Evolutionary conservation across 768 basidiomycete genomes (phyloP).

Genomic region (Pisolithus microcarpus): DNA sequence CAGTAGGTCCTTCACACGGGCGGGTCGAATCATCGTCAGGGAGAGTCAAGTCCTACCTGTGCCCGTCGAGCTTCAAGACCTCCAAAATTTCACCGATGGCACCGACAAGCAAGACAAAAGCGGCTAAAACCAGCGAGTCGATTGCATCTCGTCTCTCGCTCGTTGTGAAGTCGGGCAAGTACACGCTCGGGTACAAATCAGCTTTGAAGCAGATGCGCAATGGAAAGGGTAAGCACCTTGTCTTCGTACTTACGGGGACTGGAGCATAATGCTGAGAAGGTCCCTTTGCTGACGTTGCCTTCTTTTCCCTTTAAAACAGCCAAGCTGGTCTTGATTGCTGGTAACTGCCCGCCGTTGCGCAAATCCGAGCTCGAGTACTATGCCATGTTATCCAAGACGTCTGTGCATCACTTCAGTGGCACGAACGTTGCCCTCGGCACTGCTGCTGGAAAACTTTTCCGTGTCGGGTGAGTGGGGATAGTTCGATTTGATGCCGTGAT

Average conservation of each 20-base stretch:
- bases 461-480: constrained; percentile 68
- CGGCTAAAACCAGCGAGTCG: constrained; percentile 88
- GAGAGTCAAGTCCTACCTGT: constrained; percentile 2
- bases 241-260: constrained; percentile 69
- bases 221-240: constrained; percentile 78
- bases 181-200: constrained; percentile 95
- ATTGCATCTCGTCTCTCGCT: constrained; percentile 89
- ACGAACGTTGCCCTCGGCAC: constrained; percentile 98
- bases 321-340: constrained; percentile 97
- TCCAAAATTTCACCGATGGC: constrained; percentile 57
- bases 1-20: constrained; percentile 16
- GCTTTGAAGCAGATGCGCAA: constrained; percentile 97
- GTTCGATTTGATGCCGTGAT: neutral
- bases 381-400: constrained; percentile 99
- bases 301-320: constrained; percentile 41
- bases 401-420: constrained; percentile 96
- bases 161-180: constrained; percentile 99
- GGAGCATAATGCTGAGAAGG: constrained; percentile 99
- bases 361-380: constrained; percentile 99
- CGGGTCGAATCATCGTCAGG: constrained; percentile 11
- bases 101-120: constrained; percentile 92
- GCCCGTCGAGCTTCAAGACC: constrained; percentile 8
- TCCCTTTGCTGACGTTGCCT: constrained; percentile 67
- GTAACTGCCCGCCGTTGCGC: constrained; percentile 97
- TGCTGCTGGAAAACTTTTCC: constrained; percentile 98